These are phyloP conservation scores for Sporothrix protearum DNA, from an alignment of 2,329 filamentous ascomycete species.

Conservation along the genomic window DNA sequence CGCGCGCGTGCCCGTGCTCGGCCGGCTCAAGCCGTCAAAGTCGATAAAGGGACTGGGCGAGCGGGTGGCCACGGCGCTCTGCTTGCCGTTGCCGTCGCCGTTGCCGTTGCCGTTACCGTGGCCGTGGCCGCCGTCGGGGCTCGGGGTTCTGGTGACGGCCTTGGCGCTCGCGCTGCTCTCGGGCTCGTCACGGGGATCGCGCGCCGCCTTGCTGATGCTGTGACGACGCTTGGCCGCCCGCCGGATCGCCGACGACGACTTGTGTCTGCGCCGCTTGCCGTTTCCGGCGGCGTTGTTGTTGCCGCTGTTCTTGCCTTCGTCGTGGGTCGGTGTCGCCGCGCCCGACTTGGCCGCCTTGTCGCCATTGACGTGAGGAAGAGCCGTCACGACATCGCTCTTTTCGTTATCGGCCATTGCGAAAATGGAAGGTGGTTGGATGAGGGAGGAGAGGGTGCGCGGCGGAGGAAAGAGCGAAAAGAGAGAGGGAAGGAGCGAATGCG, in stretches of 20 bases:
- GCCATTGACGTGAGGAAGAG: background rate
- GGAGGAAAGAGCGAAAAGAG: background rate
- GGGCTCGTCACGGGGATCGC: conserved; percentile 57
- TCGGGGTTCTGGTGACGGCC: background rate
- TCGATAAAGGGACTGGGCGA: conserved; percentile 22
- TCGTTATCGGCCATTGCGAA: conserved; percentile 19
- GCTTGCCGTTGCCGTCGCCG: too few species aligned
- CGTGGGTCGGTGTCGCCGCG: background rate
- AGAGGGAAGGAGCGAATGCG: background rate
- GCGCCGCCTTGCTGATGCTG: conserved; percentile 59
- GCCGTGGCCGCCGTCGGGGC: background rate
- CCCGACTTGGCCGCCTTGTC: background rate
- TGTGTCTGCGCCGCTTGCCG: conserved; percentile 32
- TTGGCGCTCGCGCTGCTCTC: conserved; percentile 1
- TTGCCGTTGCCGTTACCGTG: too few species aligned
- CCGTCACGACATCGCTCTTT: background rate
- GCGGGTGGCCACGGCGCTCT: background rate
- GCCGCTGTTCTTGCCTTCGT: background rate
- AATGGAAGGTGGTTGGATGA: background rate
- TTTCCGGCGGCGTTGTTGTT: background rate
- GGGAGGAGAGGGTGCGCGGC: background rate
- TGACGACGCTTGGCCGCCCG: conserved; percentile 20
- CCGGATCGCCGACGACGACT: background rate
- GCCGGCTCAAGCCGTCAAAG: conserved; percentile 25
- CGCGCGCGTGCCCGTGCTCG: conserved; percentile 58